Evolutionary conservation across 2,329 filamentous ascomycete species (phyloP).

Genomic region (Pseudocercospora fijiensis): DNA sequence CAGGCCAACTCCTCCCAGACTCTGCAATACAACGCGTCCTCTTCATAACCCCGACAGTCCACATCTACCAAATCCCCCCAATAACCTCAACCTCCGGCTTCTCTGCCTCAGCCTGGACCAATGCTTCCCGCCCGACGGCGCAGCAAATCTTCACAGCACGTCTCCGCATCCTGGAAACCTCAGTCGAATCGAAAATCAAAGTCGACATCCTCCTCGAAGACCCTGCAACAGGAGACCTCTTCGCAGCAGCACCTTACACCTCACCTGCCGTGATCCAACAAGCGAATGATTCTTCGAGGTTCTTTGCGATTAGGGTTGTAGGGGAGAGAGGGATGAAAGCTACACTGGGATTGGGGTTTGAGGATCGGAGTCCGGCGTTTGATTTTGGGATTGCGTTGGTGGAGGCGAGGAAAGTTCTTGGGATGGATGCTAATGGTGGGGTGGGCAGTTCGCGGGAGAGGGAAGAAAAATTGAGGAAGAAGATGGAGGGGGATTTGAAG

Average conservation of each 20-base stretch:
- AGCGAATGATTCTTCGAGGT: constrained; percentile 74
- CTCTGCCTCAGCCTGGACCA: constrained; percentile 73
- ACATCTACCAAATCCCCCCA: constrained; percentile 86
- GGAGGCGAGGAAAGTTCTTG: constrained; percentile 70
- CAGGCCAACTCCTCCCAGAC: constrained; percentile 56
- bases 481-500: constrained; percentile 54
- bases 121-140: constrained; percentile 59
- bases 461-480: constrained; percentile 32
- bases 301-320: constrained; percentile 80
- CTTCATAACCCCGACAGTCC: constrained; percentile 70
- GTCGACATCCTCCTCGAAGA: constrained; percentile 77
- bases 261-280: constrained; percentile 67
- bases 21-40: constrained; percentile 84
- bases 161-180: constrained; percentile 55
- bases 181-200: constrained; percentile 25
- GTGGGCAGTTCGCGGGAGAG: constrained; percentile 41
- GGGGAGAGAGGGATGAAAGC: constrained; percentile 75
- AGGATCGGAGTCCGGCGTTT: constrained; percentile 81
- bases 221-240: constrained; percentile 67
- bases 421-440: constrained; percentile 51
- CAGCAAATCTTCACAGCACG: constrained; percentile 84
- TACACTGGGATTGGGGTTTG: constrained; percentile 79
- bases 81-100: constrained; percentile 76
- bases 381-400: constrained; percentile 80
- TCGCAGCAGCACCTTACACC: constrained; percentile 80